phyloP scores from a whole-genome alignment of 163 green algal species.

The Scenedesmus sp. region DNA sequence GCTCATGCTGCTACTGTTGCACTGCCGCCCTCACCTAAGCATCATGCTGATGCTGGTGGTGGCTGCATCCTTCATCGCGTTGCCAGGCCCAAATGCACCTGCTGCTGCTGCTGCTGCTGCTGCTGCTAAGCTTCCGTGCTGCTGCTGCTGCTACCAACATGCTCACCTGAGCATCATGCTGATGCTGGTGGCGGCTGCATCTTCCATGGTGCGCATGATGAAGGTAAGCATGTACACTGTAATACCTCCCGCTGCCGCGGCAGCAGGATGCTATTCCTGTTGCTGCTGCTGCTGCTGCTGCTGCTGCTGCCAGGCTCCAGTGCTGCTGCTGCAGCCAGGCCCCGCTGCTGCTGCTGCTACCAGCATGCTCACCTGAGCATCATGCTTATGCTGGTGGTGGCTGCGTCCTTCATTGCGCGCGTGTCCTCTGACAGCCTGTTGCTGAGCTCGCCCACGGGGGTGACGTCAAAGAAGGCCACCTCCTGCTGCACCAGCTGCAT shows the following conservation, averaged over 20 bases:
- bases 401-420: slow-evolving; percentile 66
- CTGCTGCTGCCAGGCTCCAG: neutral
- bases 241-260: too few species aligned
- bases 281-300: neutral
- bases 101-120: neutral
- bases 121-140: neutral
- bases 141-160: neutral
- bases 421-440: slow-evolving; percentile 74
- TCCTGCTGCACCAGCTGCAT: slow-evolving; percentile 60
- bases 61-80: too few species aligned
- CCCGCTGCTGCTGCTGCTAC: slow-evolving; percentile 59
- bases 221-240: too few species aligned
- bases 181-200: too few species aligned
- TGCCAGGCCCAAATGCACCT: neutral
- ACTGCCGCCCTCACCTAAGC: too few species aligned
- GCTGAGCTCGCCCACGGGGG: slow-evolving; percentile 68
- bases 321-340: slow-evolving; percentile 52
- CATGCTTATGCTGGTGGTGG: slow-evolving; percentile 66
- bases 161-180: neutral
- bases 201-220: too few species aligned
- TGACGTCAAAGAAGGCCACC: slow-evolving; percentile 67
- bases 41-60: too few species aligned
- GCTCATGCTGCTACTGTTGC: too few species aligned
- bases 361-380: slow-evolving; percentile 6
- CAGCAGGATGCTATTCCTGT: neutral